Percentiles rank a stretch among this genome's conserved stretches.
Conservation (phyloP, 164 flowering plant genomes). For the Hamamelis virginiana region DNA sequence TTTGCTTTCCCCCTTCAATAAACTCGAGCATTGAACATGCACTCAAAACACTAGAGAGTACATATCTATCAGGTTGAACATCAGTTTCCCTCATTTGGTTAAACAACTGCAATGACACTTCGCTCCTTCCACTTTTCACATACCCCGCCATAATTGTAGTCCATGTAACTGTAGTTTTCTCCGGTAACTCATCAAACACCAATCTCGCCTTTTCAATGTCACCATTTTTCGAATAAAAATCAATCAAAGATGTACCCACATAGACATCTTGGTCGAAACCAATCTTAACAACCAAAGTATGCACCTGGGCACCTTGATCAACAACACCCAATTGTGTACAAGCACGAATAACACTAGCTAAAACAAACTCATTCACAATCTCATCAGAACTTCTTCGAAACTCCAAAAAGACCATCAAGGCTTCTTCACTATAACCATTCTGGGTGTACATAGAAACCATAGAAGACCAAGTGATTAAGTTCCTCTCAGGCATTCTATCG, state of each 20-base stretch:
- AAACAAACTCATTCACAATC: slow-evolving; percentile 51
- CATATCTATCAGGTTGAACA: slow-evolving; percentile 54
- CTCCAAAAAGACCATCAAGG: slow-evolving; percentile 35
- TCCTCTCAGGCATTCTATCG: slow-evolving; percentile 51
- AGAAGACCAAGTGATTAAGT: slow-evolving; percentile 56
- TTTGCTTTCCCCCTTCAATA: slow-evolving; percentile 62
- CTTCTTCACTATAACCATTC: slow-evolving; percentile 39
- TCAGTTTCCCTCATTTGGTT: slow-evolving; percentile 38
- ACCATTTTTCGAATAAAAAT: slow-evolving; percentile 56
- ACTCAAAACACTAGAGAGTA: slow-evolving; percentile 54
- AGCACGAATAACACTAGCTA: slow-evolving; percentile 56
- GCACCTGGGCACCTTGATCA: slow-evolving; percentile 39
- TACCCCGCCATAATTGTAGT: slow-evolving; percentile 65
- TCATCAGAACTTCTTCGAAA: slow-evolving; percentile 25
- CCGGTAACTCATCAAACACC: slow-evolving; percentile 46
- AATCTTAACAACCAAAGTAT: slow-evolving; percentile 36
- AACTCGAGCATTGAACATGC: slow-evolving; percentile 56
- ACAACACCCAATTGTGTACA: slow-evolving; percentile 35
- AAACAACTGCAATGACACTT: slow-evolving; percentile 49
- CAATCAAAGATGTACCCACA: slow-evolving; percentile 58
- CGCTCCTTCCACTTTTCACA: slow-evolving; percentile 47
- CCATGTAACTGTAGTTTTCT: slow-evolving; percentile 58
- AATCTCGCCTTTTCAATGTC: slow-evolving; percentile 40
- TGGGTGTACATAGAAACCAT: slow-evolving; percentile 50
- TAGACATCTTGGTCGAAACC: slow-evolving; percentile 55